phyloP scores from a whole-genome alignment of 2,329 filamentous ascomycete genomes.

The Aspergillus tubingensis region DNA sequence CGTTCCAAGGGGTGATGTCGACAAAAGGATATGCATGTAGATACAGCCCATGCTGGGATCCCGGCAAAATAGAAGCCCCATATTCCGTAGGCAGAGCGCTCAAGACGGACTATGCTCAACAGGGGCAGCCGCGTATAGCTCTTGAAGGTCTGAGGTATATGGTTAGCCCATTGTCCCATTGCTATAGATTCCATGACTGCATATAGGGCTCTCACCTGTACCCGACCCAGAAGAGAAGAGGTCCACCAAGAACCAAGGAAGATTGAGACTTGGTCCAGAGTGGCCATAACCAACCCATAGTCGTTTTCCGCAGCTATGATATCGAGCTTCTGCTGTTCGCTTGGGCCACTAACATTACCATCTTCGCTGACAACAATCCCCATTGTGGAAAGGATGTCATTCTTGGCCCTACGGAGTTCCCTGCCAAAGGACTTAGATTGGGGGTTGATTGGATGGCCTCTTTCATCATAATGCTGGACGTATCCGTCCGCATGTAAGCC shows the following conservation, averaged over 20 bases:
- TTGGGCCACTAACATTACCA: slow-evolving; percentile 35
- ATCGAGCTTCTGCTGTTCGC: slow-evolving; percentile 42
- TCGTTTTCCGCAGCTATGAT: slow-evolving; percentile 46
- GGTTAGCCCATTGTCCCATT: neutral
- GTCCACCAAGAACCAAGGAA: slow-evolving; percentile 48
- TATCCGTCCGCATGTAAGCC: slow-evolving; percentile 44
- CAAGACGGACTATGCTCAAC: slow-evolving; percentile 38
- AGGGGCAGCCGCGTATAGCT: slow-evolving; percentile 41
- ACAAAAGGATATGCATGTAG: slow-evolving; percentile 40
- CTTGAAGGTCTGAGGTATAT: slow-evolving; percentile 37
- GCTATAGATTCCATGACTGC: neutral
- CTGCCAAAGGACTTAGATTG: slow-evolving; percentile 43
- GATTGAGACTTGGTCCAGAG: slow-evolving; percentile 43
- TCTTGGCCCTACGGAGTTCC: slow-evolving; percentile 50
- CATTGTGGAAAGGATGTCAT: slow-evolving; percentile 53
- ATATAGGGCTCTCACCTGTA: slow-evolving; percentile 37
- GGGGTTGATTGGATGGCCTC: slow-evolving; percentile 50
- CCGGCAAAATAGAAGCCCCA: slow-evolving; percentile 45
- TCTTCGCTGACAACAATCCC: slow-evolving; percentile 50
- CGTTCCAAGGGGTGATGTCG: slow-evolving; percentile 42
- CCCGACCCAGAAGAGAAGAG: slow-evolving; percentile 38
- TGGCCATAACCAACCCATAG: slow-evolving; percentile 45
- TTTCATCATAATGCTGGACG: slow-evolving; percentile 50
- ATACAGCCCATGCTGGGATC: slow-evolving; percentile 42
- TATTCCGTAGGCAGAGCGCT: slow-evolving; percentile 37